A percentile compares a stretch with the other conserved stretches of the same genome.
Evolutionary conservation across 2,329 filamentous ascomycete species (phyloP).

Genomic region (Hymenoscyphus salicellus): DNA sequence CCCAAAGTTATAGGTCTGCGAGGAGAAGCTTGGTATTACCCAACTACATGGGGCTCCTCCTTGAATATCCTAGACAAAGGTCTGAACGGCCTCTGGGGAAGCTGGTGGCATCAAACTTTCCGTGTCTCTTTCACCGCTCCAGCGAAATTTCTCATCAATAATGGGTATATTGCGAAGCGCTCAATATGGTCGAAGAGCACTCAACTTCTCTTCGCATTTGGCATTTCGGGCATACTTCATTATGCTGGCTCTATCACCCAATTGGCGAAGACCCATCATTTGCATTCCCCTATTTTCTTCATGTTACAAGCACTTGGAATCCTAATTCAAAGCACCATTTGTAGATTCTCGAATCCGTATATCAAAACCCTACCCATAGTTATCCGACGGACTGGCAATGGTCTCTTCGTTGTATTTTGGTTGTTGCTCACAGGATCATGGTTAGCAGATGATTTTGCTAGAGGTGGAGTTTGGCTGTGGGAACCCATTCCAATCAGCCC

Average conservation of each 20-base stretch:
- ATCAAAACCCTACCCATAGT: conserved; percentile 43
- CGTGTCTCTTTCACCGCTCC: conserved; percentile 68
- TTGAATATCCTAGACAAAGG: conserved; percentile 62
- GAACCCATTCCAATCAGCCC: conserved; percentile 78
- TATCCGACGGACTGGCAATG: conserved; percentile 54
- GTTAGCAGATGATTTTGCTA: conserved; percentile 74
- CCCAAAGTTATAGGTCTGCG: conserved; percentile 52
- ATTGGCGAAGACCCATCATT: conserved; percentile 51
- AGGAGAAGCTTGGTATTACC: conserved; percentile 59
- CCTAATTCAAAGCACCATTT: conserved; percentile 51
- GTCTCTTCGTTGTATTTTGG: conserved; percentile 63
- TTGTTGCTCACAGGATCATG: conserved; percentile 61
- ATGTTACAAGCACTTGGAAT: conserved; percentile 65
- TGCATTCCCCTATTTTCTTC: conserved; percentile 66
- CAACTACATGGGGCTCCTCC: conserved; percentile 54
- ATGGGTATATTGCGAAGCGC: conserved; percentile 40
- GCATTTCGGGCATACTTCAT: conserved; percentile 67
- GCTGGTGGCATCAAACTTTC: conserved; percentile 90
- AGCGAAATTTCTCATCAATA: conserved; percentile 45
- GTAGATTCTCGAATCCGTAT: conserved; percentile 34
- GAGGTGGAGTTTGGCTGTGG: conserved; percentile 71
- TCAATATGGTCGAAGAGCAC: conserved; percentile 36
- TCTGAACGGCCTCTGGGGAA: conserved; percentile 77
- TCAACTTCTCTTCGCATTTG: conserved; percentile 55
- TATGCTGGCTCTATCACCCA: conserved; percentile 65